phyloP scores from a whole-genome alignment of 2,329 filamentous ascomycete genomes.

The Malbranchea zuffiana region DNA sequence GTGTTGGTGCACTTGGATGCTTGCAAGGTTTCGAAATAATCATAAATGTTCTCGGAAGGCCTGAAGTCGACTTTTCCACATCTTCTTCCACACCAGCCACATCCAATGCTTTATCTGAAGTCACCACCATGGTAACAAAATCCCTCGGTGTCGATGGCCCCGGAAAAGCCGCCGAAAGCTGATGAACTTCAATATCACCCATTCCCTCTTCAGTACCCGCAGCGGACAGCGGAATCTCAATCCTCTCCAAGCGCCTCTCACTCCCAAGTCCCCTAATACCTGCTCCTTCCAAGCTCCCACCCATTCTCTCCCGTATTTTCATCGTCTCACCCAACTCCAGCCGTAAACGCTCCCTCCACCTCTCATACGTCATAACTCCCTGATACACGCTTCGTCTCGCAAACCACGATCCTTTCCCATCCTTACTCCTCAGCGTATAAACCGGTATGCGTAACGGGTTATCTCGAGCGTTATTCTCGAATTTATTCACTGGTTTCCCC shows the following conservation, averaged over 20 bases:
- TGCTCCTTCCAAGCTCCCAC: slow-evolving; percentile 57
- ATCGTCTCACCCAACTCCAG: slow-evolving; percentile 71
- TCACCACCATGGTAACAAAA: slow-evolving; percentile 70
- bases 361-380: slow-evolving; percentile 57
- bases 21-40: slow-evolving; percentile 75
- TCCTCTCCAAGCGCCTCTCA: slow-evolving; percentile 59
- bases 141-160: slow-evolving; percentile 79
- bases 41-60: slow-evolving; percentile 59
- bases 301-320: slow-evolving; percentile 56
- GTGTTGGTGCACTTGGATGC: slow-evolving; percentile 60
- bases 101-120: slow-evolving; percentile 41
- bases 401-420: slow-evolving; percentile 84
- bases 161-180: slow-evolving; percentile 80
- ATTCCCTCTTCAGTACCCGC: slow-evolving; percentile 12
- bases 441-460: slow-evolving; percentile 67
- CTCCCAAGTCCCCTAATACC: slow-evolving; percentile 78
- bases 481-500: slow-evolving; percentile 65
- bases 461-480: slow-evolving; percentile 52
- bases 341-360: slow-evolving; percentile 66
- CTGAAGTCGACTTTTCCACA: slow-evolving; percentile 18
- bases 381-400: slow-evolving; percentile 73
- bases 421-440: slow-evolving; percentile 67
- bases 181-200: slow-evolving; percentile 51
- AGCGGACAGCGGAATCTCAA: slow-evolving; percentile 43
- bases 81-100: slow-evolving; percentile 19